Evolutionary conservation across 176 grass and related monocot genomes (phyloP).

Genomic region (Pontederia crassipes): DNA sequence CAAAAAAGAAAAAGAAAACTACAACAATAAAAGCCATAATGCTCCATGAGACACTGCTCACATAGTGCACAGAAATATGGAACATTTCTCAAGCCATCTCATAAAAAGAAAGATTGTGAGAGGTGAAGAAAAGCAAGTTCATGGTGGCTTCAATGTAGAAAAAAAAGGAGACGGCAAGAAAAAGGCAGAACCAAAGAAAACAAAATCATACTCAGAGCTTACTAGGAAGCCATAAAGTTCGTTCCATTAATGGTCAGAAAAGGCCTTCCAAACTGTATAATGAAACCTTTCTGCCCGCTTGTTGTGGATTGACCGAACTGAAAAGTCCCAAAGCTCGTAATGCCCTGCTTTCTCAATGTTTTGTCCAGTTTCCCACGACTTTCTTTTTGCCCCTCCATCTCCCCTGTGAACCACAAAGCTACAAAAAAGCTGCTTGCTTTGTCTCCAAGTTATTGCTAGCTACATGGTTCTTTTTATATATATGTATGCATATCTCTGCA

Average conservation of each 20-base stretch:
- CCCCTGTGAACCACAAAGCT: not conserved
- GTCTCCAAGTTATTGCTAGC: constrained; percentile 2
- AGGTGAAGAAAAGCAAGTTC: not conserved
- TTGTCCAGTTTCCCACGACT: not conserved
- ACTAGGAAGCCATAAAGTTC: constrained; percentile 33
- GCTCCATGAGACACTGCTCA: too few species aligned
- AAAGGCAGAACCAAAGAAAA: not conserved
- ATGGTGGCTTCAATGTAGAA: not conserved
- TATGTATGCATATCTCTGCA: not conserved
- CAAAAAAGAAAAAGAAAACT: too few species aligned
- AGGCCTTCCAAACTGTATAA: not conserved
- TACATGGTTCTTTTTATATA: not conserved
- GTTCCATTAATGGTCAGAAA: constrained; percentile 1
- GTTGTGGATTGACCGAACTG: not conserved
- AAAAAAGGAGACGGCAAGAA: not conserved
- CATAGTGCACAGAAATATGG: not conserved
- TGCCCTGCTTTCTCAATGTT: not conserved
- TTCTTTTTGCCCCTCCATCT: not conserved
- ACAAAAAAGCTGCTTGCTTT: constrained; percentile 4
- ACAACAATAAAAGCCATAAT: too few species aligned
- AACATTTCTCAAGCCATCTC: not conserved
- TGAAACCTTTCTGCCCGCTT: not conserved
- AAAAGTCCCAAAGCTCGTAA: not conserved
- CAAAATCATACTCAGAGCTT: constrained; percentile 23
- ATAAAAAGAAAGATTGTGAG: not conserved